These are phyloP conservation scores for Dothideomycetes sp. DNA, from an alignment of 2,329 filamentous ascomycete genomes.

Conservation along the genomic window DNA sequence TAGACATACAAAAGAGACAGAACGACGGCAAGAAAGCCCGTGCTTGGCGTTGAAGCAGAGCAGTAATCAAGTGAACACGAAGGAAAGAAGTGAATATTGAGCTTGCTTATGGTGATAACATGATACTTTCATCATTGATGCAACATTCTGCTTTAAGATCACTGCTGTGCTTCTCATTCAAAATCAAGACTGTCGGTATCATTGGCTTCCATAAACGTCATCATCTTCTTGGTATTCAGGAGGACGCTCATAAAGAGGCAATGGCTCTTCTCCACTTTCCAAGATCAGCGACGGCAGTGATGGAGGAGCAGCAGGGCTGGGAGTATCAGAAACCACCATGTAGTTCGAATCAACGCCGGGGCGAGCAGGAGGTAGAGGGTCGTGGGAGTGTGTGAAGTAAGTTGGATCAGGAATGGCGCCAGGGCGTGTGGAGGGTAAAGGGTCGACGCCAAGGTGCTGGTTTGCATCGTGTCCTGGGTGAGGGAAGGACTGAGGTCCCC, in stretches of 20 bases:
- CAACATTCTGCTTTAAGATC: too few species aligned
- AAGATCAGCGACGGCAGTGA: neutral
- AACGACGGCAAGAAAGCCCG: too few species aligned
- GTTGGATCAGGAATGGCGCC: neutral
- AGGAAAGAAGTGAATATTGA: too few species aligned
- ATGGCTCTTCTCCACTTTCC: neutral
- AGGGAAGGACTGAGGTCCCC: neutral
- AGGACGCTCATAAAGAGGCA: conserved; percentile 5
- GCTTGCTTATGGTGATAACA: too few species aligned
- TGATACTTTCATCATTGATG: too few species aligned
- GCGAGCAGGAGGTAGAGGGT: conserved; percentile 1
- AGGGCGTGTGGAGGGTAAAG: neutral
- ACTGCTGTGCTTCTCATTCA: too few species aligned
- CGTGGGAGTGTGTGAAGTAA: neutral
- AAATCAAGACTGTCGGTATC: too few species aligned
- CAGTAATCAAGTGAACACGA: too few species aligned
- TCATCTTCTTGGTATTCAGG: conserved; percentile 10
- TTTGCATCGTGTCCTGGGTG: neutral
- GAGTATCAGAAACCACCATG: neutral
- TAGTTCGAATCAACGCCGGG: neutral
- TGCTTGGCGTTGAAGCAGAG: too few species aligned
- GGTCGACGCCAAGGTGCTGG: neutral
- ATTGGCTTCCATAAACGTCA: too few species aligned
- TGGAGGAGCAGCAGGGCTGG: neutral
- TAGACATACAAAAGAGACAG: too few species aligned